These are phyloP conservation scores for Kockiozyma suomiensis DNA, from an alignment of 805 yeast genomes.

Conservation along the genomic window DNA sequence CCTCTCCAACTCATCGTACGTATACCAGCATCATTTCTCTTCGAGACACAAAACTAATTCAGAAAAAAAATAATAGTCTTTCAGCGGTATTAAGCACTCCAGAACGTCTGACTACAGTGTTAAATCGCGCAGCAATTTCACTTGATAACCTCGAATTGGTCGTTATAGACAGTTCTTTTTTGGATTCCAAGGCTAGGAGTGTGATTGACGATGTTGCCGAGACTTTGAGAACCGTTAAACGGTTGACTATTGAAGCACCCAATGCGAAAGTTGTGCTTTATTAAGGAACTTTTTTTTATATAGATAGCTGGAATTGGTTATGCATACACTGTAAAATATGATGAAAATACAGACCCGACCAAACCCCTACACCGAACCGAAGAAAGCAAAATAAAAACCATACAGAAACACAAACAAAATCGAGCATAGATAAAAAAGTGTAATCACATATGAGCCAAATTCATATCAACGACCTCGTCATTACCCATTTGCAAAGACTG, in stretches of 20 bases:
- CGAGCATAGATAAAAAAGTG: too few relatives aligned
- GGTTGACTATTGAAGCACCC: conserved; percentile 4
- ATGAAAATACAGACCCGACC: too few relatives aligned
- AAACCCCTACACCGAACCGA: too few relatives aligned
- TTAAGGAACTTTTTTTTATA: too few relatives aligned
- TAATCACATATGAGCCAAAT: too few relatives aligned
- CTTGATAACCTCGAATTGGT: conserved; percentile 13
- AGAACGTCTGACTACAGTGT: conserved; percentile 6
- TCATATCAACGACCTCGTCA: background rate
- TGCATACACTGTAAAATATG: too few relatives aligned
- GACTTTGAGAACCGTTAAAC: conserved; percentile 17
- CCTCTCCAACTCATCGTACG: conserved; percentile 16
- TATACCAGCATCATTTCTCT: too few relatives aligned
- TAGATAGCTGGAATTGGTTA: too few relatives aligned
- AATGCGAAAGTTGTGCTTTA: conserved; percentile 4
- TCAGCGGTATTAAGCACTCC: conserved; percentile 22
- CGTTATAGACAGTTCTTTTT: conserved; percentile 23
- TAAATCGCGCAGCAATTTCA: conserved; percentile 8
- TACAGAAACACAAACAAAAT: too few relatives aligned
- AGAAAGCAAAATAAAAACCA: too few relatives aligned
- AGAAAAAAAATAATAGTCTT: background rate
- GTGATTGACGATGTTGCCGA: conserved; percentile 32
- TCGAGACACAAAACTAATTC: background rate
- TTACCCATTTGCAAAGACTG: background rate
- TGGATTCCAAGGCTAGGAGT: conserved; percentile 25